Conservation (phyloP, 257 asterid species). For the Petunia secreta region DNA sequence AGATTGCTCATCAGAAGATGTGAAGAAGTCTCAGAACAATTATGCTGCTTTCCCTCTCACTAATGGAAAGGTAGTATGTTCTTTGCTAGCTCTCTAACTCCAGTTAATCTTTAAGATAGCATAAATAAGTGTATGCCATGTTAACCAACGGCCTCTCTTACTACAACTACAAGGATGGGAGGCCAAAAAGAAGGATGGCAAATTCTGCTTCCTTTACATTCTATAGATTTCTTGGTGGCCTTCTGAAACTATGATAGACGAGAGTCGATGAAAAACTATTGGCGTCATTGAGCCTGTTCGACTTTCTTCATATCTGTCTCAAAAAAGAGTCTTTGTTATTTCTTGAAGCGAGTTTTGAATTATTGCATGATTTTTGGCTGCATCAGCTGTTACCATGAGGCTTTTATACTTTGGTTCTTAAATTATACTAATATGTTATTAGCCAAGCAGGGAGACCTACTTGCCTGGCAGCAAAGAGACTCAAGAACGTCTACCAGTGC, state of each 20-base stretch:
- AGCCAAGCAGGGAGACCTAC: neutral
- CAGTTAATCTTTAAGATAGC: neutral
- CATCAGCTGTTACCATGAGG: neutral
- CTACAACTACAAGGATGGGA: neutral
- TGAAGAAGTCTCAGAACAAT: conserved; percentile 37
- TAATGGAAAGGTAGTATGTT: conserved; percentile 44
- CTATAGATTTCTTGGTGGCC: neutral
- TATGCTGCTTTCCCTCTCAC: conserved; percentile 22
- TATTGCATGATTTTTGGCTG: neutral
- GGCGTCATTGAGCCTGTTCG: neutral
- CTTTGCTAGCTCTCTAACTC: neutral
- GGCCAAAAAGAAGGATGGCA: neutral
- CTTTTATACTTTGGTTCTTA: neutral
- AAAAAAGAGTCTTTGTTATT: neutral
- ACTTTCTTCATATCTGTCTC: neutral
- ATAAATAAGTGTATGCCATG: neutral
- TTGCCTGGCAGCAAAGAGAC: neutral
- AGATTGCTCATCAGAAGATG: conserved; percentile 48
- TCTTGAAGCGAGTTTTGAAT: neutral
- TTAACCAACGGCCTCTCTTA: neutral
- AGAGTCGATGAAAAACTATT: neutral
- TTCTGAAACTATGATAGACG: neutral
- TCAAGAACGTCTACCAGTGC: neutral
- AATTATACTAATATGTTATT: neutral
- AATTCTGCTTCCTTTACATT: neutral